These are phyloP conservation scores for Suhomyces wounanorum DNA, from an alignment of 1,139 yeast species.

Conservation along the genomic window DNA sequence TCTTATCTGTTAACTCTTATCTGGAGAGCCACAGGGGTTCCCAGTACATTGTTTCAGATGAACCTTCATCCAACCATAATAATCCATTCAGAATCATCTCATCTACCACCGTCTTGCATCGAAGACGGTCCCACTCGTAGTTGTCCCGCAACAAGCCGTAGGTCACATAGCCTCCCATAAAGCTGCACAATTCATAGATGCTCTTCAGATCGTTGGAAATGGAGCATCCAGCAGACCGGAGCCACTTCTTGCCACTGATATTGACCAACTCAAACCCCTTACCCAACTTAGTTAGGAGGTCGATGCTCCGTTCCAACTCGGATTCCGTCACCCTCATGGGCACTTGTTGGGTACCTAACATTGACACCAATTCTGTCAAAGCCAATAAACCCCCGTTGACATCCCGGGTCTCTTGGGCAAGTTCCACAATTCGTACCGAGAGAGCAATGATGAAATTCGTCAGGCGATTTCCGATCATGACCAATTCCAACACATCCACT, in stretches of 20 bases:
- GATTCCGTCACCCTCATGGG: conserved; percentile 38
- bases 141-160: conserved; percentile 66
- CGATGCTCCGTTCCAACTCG: conserved; percentile 57
- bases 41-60: conserved; percentile 65
- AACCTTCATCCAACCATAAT: conserved; percentile 78
- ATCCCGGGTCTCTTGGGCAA: conserved; percentile 68
- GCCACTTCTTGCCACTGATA: conserved; percentile 41
- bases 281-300: conserved; percentile 44
- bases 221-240: conserved; percentile 37
- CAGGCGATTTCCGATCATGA: conserved; percentile 23
- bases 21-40: conserved; percentile 45
- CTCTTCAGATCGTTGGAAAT: conserved; percentile 61
- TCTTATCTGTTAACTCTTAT: too few relatives aligned
- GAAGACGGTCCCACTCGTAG: conserved; percentile 64
- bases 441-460: conserved; percentile 66
- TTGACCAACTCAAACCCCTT: conserved; percentile 39
- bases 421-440: conserved; percentile 71
- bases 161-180: conserved; percentile 67
- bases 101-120: conserved; percentile 66
- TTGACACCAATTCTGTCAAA: conserved; percentile 54
- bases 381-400: conserved; percentile 81
- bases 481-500: conserved; percentile 72
- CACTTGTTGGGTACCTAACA: conserved; percentile 28
- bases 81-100: conserved; percentile 82
- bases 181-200: conserved; percentile 72